Base-by-base conservation (phyloP, 2,329 filamentous ascomycete species). In the Onygena corvina region DNA sequence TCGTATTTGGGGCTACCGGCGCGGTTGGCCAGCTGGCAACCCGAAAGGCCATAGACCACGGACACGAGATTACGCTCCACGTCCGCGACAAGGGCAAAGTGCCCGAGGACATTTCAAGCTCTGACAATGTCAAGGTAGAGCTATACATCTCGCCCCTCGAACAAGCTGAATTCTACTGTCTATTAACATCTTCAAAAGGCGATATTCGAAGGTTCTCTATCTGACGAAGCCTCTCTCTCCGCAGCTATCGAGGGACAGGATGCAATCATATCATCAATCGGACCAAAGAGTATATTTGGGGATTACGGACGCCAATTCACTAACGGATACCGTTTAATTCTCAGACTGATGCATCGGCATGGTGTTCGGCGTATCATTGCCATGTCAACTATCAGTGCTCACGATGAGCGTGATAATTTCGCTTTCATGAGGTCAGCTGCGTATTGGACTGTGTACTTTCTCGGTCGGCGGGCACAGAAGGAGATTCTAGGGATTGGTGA, bases 311-410 rank as follows among this genome's bases (percentile, higher is more conserved):
- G 23, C 20, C 20, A 48, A 11, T 30, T 51, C 12, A 18, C 36
- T 12, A 25, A 36, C 11, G 53, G 53, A 46, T 55, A 55, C 38
- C 49, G 49, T 6, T 38, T 52, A 7, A 51, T 62, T 33, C 50
- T 63, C 27, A 51, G 52, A n/a, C 38, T 59, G 8, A 62, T 62
- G 60, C 55, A 54, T n/a, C 21, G 58, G 42, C 57, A 64, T 40
- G 52, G 57, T 50, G 61, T 65, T 35, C 23, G 53, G 3, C 60
- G 66, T 7, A 63, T 67, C 31, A 53, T 65, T 12, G 62, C 59
- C 3, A 65, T 66, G 61, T 54, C 59, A 6, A 67, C 65, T 3
- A 35, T 63, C 6, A 64, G 64, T 5, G 53, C 59, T 21, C 49
- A 55, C n/a, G 49, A 52, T 0, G 48, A 54, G 0, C 53, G 60